phyloP scores from a whole-genome alignment of 176 grass and related monocot species.

The Phoenix roebelenii region DNA sequence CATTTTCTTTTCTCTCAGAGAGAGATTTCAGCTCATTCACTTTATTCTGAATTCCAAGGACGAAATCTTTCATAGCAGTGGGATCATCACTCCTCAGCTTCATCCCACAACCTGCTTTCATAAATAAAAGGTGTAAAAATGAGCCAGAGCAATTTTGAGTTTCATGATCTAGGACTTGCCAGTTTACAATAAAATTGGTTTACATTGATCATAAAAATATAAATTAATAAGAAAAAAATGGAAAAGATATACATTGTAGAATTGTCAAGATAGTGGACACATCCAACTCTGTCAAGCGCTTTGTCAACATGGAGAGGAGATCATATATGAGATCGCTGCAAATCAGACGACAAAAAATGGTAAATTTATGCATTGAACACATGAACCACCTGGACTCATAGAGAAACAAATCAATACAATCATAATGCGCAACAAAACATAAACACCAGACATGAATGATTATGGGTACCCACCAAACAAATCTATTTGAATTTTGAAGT shows the following conservation, averaged over 20 bases:
- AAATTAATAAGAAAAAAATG: slow-evolving; percentile 14
- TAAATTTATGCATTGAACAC: too few species aligned
- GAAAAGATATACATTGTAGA: slow-evolving; percentile 48
- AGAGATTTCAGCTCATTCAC: slow-evolving; percentile 52
- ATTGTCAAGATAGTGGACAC: slow-evolving; percentile 66
- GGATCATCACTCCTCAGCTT: slow-evolving; percentile 81
- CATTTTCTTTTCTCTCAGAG: slow-evolving; percentile 31
- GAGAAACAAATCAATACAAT: too few species aligned
- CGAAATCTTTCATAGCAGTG: slow-evolving; percentile 84
- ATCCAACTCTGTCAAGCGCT: slow-evolving; percentile 75
- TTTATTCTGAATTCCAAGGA: slow-evolving; percentile 59
- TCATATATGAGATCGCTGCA: slow-evolving; percentile 74
- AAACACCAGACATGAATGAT: too few species aligned
- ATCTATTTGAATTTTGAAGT: too few species aligned
- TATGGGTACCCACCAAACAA: too few species aligned
- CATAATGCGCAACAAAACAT: too few species aligned
- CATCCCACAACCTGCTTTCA: slow-evolving; percentile 62
- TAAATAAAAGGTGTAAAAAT: too few species aligned
- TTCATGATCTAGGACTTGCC: too few species aligned
- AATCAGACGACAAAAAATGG: slow-evolving; percentile 5
- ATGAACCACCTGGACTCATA: too few species aligned
- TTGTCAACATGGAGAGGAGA: slow-evolving; percentile 60
- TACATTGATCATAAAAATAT: too few species aligned
- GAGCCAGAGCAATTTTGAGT: too few species aligned
- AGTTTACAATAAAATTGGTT: too few species aligned